Evolutionary conservation across 345 rosid species (phyloP), one percentile per base, ranked within the genome.

Genomic region (Schrenkiella parvula): DNA sequence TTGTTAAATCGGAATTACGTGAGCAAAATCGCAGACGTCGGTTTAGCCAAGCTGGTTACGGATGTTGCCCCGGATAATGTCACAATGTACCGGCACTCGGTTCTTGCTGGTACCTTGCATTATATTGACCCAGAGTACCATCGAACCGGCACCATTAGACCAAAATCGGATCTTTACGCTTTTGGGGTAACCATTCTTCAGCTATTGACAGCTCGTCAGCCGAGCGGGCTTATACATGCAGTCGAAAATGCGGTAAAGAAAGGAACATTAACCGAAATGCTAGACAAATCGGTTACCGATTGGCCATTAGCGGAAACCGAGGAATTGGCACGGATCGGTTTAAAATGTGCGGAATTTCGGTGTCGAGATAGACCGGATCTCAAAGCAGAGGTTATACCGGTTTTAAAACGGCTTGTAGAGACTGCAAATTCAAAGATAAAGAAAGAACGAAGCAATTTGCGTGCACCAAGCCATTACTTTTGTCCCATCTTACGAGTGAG

Each of bases 291-390:
- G 2, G 72, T 86, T 72, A 70, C 70, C 3, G 97, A 88, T 63
- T 92, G 98, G 98, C 98, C 95, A 19, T 80, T 88, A 55, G 80
- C 82, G 17, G 93, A 90, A 85, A 64, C 90, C 4, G 84, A 86
- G 66, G 90, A 92, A 68, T 71, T 92, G 74, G 96, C 90, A 54
- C 78, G 72, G 34, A 48, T 86, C 29, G 96, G 90, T 44, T 80
- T 90, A 60, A 84, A 83, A 29, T 93, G 97, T 74, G 82, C 88
- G 0, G 83, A 75, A 22, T 87, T 88, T 62, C 78, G 92, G 56
- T 93, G 98, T 76, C 80, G 97, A 77, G 98, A 93, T 58, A 84
- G 92, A 75, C 98, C 96, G n/a, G 97, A 90, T 83, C 91, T 90
- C 64, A 83, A 90, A 39, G 76, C 50, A 2, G 90, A 88, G 77